phyloP scores from a whole-genome alignment of 129 eudicot genomes.

The Centrapalus pauciflorus region DNA sequence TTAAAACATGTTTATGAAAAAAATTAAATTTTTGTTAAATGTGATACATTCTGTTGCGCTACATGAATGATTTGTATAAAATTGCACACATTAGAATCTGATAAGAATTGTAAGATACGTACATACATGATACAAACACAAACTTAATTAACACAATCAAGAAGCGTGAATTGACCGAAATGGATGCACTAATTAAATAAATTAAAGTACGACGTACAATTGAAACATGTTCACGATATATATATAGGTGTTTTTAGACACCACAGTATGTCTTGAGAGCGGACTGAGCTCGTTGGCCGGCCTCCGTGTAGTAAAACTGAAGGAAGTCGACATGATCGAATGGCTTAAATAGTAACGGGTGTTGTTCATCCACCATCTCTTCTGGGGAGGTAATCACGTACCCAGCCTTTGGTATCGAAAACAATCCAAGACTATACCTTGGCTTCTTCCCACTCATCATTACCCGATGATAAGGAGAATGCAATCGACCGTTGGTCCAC shows the following conservation, averaged over 20 bases:
- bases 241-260: background rate
- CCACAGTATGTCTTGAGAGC: slow-evolving; percentile 60
- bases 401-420: slow-evolving; percentile 45
- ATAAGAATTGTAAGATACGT: no score
- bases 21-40: no score
- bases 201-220: no score
- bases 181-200: no score
- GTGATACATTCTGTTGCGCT: no score
- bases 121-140: no score
- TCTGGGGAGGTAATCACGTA: slow-evolving; percentile 38
- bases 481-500: slow-evolving; percentile 60
- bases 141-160: no score
- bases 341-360: slow-evolving; percentile 48
- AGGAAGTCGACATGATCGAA: slow-evolving; percentile 51
- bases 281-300: slow-evolving; percentile 31
- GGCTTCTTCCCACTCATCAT: slow-evolving; percentile 40
- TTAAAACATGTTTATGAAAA: no score
- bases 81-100: no score
- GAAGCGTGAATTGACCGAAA: no score
- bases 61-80: no score
- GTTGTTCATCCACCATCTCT: slow-evolving; percentile 49
- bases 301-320: slow-evolving; percentile 44
- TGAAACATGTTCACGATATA: no score
- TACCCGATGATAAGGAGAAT: slow-evolving; percentile 49
- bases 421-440: slow-evolving; percentile 47